Percentiles rank a stretch among this genome's conserved stretches.
Conservation (phyloP, 176 grass and related monocot genomes). For the Lolium multiflorum region DNA sequence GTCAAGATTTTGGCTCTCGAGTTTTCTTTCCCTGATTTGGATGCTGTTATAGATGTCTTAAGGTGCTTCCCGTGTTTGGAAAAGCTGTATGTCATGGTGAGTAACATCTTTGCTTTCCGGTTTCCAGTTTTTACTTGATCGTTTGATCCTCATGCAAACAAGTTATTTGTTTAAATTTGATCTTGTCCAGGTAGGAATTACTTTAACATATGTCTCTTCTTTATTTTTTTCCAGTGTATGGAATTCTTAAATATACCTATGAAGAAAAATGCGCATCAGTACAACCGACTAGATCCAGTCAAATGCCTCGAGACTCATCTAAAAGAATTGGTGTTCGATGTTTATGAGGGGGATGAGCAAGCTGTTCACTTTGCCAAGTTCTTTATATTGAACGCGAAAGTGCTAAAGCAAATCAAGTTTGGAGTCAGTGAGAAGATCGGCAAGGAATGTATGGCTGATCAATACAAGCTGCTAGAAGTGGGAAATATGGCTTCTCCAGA, state of each 20-base stretch:
- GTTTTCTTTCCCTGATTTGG: background rate
- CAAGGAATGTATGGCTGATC: background rate
- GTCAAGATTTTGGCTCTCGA: background rate
- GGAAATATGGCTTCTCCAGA: background rate
- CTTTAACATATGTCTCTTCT: too few relatives aligned
- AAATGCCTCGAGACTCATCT: slow-evolving; percentile 7
- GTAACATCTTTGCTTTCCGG: background rate
- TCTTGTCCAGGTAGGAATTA: too few relatives aligned
- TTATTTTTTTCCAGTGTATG: background rate
- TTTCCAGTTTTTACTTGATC: too few relatives aligned
- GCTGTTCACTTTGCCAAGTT: background rate
- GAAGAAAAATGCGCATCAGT: background rate
- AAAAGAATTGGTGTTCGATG: background rate
- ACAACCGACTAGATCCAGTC: background rate
- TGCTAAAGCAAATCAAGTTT: background rate
- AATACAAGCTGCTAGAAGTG: background rate
- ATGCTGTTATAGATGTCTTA: background rate
- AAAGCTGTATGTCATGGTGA: background rate
- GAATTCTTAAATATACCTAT: too few relatives aligned
- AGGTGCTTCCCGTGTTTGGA: slow-evolving; percentile 2
- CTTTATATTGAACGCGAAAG: background rate
- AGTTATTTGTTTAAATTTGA: too few relatives aligned
- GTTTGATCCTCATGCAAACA: too few relatives aligned
- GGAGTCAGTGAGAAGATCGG: background rate
- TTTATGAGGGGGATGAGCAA: background rate